Evolutionary conservation across 306 rosid genomes (phyloP).

Genomic region (Clitoria ternatea): DNA sequence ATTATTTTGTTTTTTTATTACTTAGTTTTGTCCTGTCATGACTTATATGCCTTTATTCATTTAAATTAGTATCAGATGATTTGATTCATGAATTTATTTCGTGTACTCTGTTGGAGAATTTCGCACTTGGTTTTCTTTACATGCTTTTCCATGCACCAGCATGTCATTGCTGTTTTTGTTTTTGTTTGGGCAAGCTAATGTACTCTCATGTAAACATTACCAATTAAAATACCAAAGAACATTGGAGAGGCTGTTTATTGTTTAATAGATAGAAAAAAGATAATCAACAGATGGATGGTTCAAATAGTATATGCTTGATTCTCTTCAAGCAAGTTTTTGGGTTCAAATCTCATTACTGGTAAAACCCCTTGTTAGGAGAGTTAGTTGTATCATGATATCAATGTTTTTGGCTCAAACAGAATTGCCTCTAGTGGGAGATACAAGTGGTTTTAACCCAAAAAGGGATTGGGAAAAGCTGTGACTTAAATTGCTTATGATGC

Average conservation of each 20-base stretch:
- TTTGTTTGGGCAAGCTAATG: slow-evolving; percentile 1
- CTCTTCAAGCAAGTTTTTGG: too few relatives aligned
- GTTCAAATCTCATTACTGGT: too few relatives aligned
- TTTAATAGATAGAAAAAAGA: too few relatives aligned
- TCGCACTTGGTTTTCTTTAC: background rate
- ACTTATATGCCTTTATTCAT: background rate
- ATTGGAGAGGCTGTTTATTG: background rate
- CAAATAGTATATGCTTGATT: too few relatives aligned
- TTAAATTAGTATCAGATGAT: slow-evolving; percentile 2
- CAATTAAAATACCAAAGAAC: too few relatives aligned
- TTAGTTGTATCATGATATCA: too few relatives aligned
- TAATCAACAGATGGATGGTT: too few relatives aligned
- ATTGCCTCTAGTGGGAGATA: too few relatives aligned
- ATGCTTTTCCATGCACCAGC: background rate
- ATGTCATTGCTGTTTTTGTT: slow-evolving; percentile 5
- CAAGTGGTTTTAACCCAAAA: too few relatives aligned
- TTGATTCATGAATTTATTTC: slow-evolving; percentile 6
- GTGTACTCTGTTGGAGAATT: background rate
- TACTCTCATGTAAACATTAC: slow-evolving; percentile 13
- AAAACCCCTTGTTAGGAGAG: too few relatives aligned
- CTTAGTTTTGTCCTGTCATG: slow-evolving; percentile 3
- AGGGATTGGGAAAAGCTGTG: background rate
- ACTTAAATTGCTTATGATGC: background rate
- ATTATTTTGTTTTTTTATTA: slow-evolving; percentile 6
- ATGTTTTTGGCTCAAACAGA: too few relatives aligned